These are phyloP conservation scores for Fistulina hepatica DNA, from an alignment of 1,284 basidiomycete genomes.

Conservation along the genomic window DNA sequence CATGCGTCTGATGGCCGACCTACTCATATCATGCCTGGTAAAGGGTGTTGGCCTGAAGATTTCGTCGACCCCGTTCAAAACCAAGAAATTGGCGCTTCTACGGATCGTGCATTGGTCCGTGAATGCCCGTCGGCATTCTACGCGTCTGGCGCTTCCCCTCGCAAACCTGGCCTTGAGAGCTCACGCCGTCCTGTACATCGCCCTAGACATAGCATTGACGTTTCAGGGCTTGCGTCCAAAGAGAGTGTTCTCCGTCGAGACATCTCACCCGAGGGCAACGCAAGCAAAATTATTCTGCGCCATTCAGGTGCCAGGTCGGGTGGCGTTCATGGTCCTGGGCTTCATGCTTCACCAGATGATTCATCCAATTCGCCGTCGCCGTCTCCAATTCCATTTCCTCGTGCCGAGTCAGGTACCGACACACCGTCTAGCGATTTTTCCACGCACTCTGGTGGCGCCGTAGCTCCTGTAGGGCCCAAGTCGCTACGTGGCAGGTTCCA, in stretches of 20 bases:
- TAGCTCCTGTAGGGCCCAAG: slow-evolving; percentile 31
- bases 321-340: slow-evolving; percentile 23
- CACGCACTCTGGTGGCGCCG: slow-evolving; percentile 11
- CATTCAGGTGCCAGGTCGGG: slow-evolving; percentile 44
- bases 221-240: slow-evolving; percentile 41
- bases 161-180: slow-evolving; percentile 45
- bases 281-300: slow-evolving; percentile 40
- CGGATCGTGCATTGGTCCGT: no score
- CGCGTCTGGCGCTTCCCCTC: slow-evolving; percentile 37
- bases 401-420: no score
- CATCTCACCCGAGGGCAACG: slow-evolving; percentile 41
- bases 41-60: slow-evolving; percentile 77
- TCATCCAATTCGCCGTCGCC: no score
- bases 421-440: slow-evolving; percentile 31
- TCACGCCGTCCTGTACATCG: slow-evolving; percentile 52
- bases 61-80: slow-evolving; percentile 50
- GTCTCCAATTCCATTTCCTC: slow-evolving; percentile 51
- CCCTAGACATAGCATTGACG: slow-evolving; percentile 46
- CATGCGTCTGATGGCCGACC: no score
- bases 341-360: slow-evolving; percentile 20
- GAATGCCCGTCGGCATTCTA: slow-evolving; percentile 17
- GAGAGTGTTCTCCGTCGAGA: slow-evolving; percentile 44
- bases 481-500: slow-evolving; percentile 53
- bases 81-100: no score
- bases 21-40: slow-evolving; percentile 36